Evolutionary conservation across 106 monocot species (phyloP).

Genomic region (Dactylorhiza incarnata): DNA sequence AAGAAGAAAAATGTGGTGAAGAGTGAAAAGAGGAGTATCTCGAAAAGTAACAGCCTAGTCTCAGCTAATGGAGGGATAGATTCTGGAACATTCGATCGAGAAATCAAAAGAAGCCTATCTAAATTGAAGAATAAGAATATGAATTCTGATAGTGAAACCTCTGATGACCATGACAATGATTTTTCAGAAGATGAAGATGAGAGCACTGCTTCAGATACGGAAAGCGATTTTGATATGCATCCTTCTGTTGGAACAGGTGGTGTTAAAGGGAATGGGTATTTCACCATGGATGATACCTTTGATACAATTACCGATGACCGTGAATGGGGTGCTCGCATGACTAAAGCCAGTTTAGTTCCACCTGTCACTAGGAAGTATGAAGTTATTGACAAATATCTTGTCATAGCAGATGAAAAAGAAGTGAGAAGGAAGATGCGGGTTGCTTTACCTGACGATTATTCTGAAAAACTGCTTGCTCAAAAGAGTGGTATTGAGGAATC

Average conservation of each 20-base stretch:
- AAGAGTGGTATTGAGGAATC: conserved; percentile 66
- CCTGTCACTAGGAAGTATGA: conserved; percentile 97
- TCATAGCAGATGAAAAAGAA: conserved; percentile 91
- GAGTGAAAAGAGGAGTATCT: conserved; percentile 38
- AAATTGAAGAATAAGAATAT: conserved; percentile 63
- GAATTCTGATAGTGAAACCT: conserved; percentile 82
- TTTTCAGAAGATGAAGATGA: conserved; percentile 61
- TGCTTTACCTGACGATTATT: conserved; percentile 89
- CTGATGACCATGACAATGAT: conserved; percentile 59
- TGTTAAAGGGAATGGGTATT: conserved; percentile 34
- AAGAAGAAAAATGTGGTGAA: conserved; percentile 42
- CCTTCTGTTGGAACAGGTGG: conserved; percentile 29
- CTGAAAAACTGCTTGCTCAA: conserved; percentile 68
- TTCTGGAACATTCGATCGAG: conserved; percentile 44
- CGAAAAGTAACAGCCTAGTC: conserved; percentile 17
- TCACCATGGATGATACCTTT: conserved; percentile 43
- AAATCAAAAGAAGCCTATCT: conserved; percentile 69
- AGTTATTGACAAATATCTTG: conserved; percentile 81
- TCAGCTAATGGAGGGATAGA: conserved; percentile 50
- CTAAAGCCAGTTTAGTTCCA: conserved; percentile 96
- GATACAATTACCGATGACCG: conserved; percentile 67
- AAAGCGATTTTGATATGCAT: conserved; percentile 60
- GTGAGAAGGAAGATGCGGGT: conserved; percentile 84
- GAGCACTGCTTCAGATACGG: conserved; percentile 73
- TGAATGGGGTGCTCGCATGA: conserved; percentile 99